Percentiles rank a stretch among this genome's conserved stretches.
These are phyloP conservation scores for Butyriboletus pseudospeciosus DNA, from an alignment of 1,284 basidiomycete species.

Conservation along the genomic window DNA sequence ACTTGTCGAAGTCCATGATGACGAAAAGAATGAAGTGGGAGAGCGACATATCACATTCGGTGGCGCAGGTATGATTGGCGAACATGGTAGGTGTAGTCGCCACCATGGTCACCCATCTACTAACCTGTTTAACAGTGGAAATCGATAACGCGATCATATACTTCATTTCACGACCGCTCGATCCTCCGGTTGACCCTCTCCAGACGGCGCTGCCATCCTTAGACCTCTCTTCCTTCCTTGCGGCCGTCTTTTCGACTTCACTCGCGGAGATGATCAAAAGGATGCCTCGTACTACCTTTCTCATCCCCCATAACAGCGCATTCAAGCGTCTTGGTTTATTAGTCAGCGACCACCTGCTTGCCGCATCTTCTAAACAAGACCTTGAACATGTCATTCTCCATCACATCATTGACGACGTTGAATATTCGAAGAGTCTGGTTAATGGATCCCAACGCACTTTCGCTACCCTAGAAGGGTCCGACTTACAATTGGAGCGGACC, in stretches of 20 bases:
- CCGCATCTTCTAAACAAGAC: slow-evolving; percentile 70
- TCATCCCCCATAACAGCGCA: slow-evolving; percentile 86
- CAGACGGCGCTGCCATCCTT: slow-evolving; percentile 80
- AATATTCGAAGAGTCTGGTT: slow-evolving; percentile 65
- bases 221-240: slow-evolving; percentile 85
- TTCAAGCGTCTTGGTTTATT: slow-evolving; percentile 83
- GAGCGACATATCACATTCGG: slow-evolving; percentile 74
- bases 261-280: slow-evolving; percentile 68
- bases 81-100: slow-evolving; percentile 54
- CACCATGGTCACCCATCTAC: not conserved
- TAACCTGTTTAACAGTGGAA: slow-evolving; percentile 46
- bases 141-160: slow-evolving; percentile 83
- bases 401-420: slow-evolving; percentile 74
- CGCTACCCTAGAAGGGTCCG: slow-evolving; percentile 68
- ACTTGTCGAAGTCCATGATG: slow-evolving; percentile 59
- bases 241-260: slow-evolving; percentile 80
- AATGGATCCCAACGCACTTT: slow-evolving; percentile 67
- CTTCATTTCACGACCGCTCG: slow-evolving; percentile 79
- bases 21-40: slow-evolving; percentile 42
- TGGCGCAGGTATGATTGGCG: slow-evolving; percentile 75
- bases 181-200: slow-evolving; percentile 78
- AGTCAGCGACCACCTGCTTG: slow-evolving; percentile 83
- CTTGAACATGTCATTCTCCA: slow-evolving; percentile 81
- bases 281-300: slow-evolving; percentile 71
- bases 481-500: slow-evolving; percentile 55